Evolutionary conservation across 768 basidiomycete genomes (phyloP), one percentile per base, ranked within the genome.

Genomic region (Hydnum rufescens): DNA sequence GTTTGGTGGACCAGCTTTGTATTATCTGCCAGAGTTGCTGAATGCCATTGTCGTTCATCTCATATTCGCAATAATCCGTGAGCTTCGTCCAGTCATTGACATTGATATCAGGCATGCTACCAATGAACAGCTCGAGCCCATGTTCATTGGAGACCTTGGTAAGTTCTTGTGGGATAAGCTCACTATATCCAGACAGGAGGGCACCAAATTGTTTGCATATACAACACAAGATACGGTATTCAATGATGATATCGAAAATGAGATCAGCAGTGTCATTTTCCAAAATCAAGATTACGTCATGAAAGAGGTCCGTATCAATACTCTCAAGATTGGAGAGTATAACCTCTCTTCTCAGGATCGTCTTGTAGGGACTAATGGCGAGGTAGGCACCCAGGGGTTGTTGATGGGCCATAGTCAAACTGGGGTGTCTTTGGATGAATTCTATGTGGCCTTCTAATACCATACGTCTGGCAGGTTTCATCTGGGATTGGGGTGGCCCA

Each of bases 11-110:
- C 95, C 95, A 99, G 60, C 82, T 78, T 58, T 86, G 82, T 43
- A 99, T 86, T 60, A 88, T 92, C 69, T 96, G 89, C 95, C 95
- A 99, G 81, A 99, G 97, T 95, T 95, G 97, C 62, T 95, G 89
- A 53, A 99, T 90, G 48, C 90, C 86, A 61, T 93, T 87, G 62
- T 93, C 89, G 60, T 81, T 84, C 67, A 87, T 78, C 67, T 90
- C 86, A 62, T 90, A 93, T 16, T 88, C 93, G 58, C 93, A 81
- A 68, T 97, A 97, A 64, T 97, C 95, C 32, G 95, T 99, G 68
- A 92, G 95, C 70, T 97, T 96, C 63, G 82, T 87, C 95, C 95
- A 97, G 64, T 95, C 93, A 57, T 96, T n/a, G 75, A 96, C 90
- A 62, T 99, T 93, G 59, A 97, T 96, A 69, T 99, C 95, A 42